Conservation (phyloP, 495 filamentous ascomycete species). For the Tuber aestivum region DNA sequence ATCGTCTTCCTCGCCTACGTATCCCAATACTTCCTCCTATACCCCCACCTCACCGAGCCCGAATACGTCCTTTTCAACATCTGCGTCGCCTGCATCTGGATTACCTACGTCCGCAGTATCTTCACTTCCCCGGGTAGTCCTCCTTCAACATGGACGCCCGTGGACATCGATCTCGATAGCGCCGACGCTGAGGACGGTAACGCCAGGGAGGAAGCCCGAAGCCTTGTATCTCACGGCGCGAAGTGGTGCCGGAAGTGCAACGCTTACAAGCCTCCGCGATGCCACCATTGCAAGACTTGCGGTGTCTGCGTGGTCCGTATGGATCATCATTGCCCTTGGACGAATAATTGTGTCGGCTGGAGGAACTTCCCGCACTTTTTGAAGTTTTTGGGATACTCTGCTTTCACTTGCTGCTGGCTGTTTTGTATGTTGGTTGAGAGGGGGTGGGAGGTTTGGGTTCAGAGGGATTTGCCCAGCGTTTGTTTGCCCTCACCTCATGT, state of each 20-base stretch:
- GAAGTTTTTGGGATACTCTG: conserved; percentile 77
- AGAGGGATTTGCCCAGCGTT: conserved; percentile 7
- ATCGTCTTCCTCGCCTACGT: conserved; percentile 67
- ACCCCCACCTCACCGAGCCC: conserved; percentile 59
- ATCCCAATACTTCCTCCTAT: conserved; percentile 75
- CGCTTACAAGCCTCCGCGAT: conserved; percentile 72
- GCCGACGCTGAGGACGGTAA: conserved; percentile 40
- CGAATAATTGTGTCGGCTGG: conserved; percentile 84
- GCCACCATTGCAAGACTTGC: conserved; percentile 90
- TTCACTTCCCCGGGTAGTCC: conserved; percentile 65
- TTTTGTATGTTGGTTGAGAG: conserved; percentile 49
- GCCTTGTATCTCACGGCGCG: conserved; percentile 42
- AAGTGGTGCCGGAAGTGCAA: conserved; percentile 84
- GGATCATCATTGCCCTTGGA: conserved; percentile 99
- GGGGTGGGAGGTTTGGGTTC: conserved; percentile 18
- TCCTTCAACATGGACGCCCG: conserved; percentile 10
- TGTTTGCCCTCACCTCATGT: neutral
- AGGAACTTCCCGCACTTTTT: conserved; percentile 84
- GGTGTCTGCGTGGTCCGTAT: conserved; percentile 84
- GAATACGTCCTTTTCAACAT: conserved; percentile 68
- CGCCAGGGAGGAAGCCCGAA: conserved; percentile 33
- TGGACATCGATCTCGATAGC: conserved; percentile 21
- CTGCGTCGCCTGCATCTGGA: conserved; percentile 66
- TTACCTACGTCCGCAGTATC: conserved; percentile 71
- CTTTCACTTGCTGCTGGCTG: conserved; percentile 57